Base-by-base conservation (phyloP, 148 eudicot species). In the Heliamphora exappendiculata region DNA sequence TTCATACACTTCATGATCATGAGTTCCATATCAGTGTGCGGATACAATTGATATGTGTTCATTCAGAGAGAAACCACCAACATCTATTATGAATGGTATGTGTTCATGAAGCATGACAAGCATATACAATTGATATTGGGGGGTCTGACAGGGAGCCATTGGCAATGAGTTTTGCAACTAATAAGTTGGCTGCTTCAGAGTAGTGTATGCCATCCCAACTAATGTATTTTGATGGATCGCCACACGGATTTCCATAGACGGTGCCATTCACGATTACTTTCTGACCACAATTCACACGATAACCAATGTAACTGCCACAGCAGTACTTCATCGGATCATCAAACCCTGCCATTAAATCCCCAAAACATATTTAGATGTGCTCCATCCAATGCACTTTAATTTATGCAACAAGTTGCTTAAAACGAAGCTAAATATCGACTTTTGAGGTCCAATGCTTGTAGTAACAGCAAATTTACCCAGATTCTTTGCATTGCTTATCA, bases 171-270 rank as follows among this genome's bases (percentile, higher is more conserved):
- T 70, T 67, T 10, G 82, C 80, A 34, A 80, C 33, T 74, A 77
- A 29, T 4, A 5, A 55, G 68, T 82, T 82, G 22, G 85, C 85
- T 10, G 87, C 88, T 71, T 85, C 76, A 20, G 88, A 72, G 79
- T 81, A 88, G 66, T 88, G 90, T 53, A 82, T 69, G 29, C 82
- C 74, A 64, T 85, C 88, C 88, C 90, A 83, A 44, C 83, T 85
- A 17, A 83, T 78, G 65, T 72, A 67, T 47, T 72, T 67, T 24
- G 81, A 50, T 50, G 85, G 90, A 37, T 81, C 66, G 4, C 37
- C 34, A 49, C 90, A 85, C 5, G 70, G 39, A 13, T 66, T 34
- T 0, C 81, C 86, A 53, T 75, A 65, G 10, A 26, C 51, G n/a
- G 62, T 72, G 59, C 76, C 76, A 22, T 81, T 76, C n/a, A 75